Evolutionary conservation across 148 eudicot species (phyloP), one percentile per base, ranked within the genome.

Genomic region (Rhododendron henanense): DNA sequence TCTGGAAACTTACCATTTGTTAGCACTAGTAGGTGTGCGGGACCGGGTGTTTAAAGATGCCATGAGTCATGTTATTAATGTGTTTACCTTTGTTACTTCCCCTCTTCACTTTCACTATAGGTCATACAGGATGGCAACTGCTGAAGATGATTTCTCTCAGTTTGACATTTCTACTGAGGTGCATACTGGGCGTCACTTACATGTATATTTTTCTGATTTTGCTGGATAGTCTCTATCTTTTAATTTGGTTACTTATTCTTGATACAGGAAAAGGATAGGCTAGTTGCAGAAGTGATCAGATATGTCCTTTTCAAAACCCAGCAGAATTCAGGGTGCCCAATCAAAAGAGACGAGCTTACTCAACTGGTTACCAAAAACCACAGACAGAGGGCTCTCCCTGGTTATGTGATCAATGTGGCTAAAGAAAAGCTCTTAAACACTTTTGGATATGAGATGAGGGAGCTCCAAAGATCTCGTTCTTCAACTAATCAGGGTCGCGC

Each of bases 381-480:
- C 84, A 87, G 90, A 67, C 96, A 93, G 73, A 91, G 95, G 47
- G 91, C 92, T 82, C 96, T 97, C 47, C 96, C 98, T 77, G 94
- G 94, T 92, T 90, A 88, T 83, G 92, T 95, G 15, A 95, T 97
- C 69, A 91, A 93, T 78, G 95, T 91, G 90, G 99, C 98, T n/a
- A 93, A 78, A 85, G 87, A 89, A 71, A 97, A 93, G 92, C 93
- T 97, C 25, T 88, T 93, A 18, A 88, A 82, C 85, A 89, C 91
- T 55, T 97, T 97, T 88, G 98, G 99, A 51, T 95, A 95, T 87
- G 99, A 95, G 78, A 85, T 97, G 93, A 93, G 91, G 90, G 99
- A 95, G 91, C 94, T 94, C 85, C 99, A 95, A 89, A 90, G 98
- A 33, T 73, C 91, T 79, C 96, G 98, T 11, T 57, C 95, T 85